Percentiles rank a stretch among this genome's conserved stretches.
These are phyloP conservation scores for Manihot esculenta DNA, from an alignment of 441 rosid species.

Conservation along the genomic window DNA sequence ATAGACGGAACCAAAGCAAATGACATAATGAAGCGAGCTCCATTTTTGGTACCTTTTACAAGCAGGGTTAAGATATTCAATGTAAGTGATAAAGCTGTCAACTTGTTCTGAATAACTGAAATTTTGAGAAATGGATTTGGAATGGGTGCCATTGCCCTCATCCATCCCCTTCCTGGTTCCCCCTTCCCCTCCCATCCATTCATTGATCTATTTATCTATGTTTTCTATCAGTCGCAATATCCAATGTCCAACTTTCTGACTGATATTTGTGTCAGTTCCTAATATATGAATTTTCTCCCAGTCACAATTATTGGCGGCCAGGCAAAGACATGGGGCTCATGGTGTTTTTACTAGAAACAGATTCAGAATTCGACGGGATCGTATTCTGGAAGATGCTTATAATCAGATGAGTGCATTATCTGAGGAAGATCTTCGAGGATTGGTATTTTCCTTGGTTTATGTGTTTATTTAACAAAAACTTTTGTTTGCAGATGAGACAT, in stretches of 20 bases:
- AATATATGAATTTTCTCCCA: conserved; percentile 32
- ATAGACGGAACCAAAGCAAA: conserved; percentile 86
- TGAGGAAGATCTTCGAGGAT: conserved; percentile 94
- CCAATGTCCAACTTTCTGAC: not conserved
- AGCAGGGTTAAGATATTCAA: conserved; percentile 94
- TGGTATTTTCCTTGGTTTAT: conserved; percentile 51
- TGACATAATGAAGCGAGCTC: conserved; percentile 95
- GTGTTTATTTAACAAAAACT: conserved; percentile 1
- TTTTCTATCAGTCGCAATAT: not conserved
- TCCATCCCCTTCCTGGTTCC: not conserved
- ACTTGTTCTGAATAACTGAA: conserved; percentile 8
- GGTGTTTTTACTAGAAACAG: conserved; percentile 79
- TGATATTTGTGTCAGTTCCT: conserved; percentile 13
- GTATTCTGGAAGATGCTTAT: conserved; percentile 95
- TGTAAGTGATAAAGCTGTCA: conserved; percentile 50
- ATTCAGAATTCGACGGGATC: conserved; percentile 94
- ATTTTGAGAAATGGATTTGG: conserved; percentile 2
- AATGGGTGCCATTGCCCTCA: not conserved
- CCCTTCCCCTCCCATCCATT: not conserved
- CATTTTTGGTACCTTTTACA: conserved; percentile 94
- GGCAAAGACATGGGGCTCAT: conserved; percentile 75
- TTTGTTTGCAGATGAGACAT: not conserved
- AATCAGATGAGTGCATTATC: conserved; percentile 94
- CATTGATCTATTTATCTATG: not conserved
- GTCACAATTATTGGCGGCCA: conserved; percentile 75